A percentile compares a stretch with the other conserved stretches of the same genome.
Conservation (phyloP, 148 eudicot species). For the Cornus florida region DNA sequence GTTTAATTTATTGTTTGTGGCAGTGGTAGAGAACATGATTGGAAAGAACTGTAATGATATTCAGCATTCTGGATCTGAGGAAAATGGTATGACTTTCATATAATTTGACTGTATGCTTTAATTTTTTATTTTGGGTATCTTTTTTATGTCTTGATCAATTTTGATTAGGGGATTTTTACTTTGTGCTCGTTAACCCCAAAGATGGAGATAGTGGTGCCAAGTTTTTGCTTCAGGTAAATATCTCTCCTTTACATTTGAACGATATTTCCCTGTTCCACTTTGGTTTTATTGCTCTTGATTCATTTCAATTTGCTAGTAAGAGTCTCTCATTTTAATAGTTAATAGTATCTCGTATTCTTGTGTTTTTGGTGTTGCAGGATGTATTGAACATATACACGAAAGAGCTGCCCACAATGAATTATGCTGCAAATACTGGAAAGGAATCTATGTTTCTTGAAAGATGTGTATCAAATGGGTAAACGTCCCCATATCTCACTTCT, state of each 20-base stretch:
- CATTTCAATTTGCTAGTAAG: not conserved
- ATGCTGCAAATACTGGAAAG: conserved; percentile 94
- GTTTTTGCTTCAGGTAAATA: conserved; percentile 60
- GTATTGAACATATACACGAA: conserved; percentile 49
- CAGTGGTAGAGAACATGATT: conserved; percentile 35
- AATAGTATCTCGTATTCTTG: not conserved
- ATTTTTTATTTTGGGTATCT: not conserved
- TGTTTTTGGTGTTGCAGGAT: conserved; percentile 47
- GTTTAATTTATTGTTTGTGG: conserved; percentile 13
- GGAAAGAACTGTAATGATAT: conserved; percentile 13
- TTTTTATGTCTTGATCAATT: not conserved
- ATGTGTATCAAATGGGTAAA: conserved; percentile 86
- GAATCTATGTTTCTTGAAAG: conserved; percentile 79
- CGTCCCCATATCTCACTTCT: too few relatives aligned
- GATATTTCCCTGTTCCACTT: not conserved
- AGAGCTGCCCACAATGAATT: conserved; percentile 87
- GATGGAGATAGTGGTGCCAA: conserved; percentile 54
- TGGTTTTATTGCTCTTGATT: not conserved
- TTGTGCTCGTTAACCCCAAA: conserved; percentile 69
- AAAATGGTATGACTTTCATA: conserved; percentile 23
- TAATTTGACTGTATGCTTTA: not conserved
- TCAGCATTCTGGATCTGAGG: conserved; percentile 10
- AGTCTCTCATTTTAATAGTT: not conserved
- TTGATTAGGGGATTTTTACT: conserved; percentile 38
- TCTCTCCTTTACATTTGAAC: not conserved